These are phyloP conservation scores for Colletotrichum sp. DNA, from an alignment of 2,329 filamentous ascomycete genomes.

Conservation along the genomic window DNA sequence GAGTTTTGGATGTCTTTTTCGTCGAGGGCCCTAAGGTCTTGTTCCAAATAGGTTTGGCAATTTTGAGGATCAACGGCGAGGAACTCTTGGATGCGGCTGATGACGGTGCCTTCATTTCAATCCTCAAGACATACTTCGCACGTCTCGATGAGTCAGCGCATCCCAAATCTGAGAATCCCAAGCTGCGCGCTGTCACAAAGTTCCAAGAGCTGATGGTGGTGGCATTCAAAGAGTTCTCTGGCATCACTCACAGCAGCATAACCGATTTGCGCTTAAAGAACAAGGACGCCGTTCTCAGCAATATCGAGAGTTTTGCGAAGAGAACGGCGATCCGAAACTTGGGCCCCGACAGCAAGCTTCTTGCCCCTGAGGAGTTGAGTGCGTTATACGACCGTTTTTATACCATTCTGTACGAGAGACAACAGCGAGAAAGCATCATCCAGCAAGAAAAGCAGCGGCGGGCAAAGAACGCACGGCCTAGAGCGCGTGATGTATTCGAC, in stretches of 20 bases:
- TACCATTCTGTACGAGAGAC: constrained; percentile 86
- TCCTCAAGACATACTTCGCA: constrained; percentile 93
- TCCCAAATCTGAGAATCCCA: constrained; percentile 93
- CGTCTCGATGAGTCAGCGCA: constrained; percentile 94
- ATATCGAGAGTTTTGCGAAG: constrained; percentile 97
- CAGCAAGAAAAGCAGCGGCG: constrained; percentile 76
- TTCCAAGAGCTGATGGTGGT: constrained; percentile 99
- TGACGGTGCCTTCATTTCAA: constrained; percentile 95
- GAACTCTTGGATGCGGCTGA: constrained; percentile 92
- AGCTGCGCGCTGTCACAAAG: constrained; percentile 88
- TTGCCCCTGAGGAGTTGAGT: constrained; percentile 84
- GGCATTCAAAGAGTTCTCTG: constrained; percentile 97
- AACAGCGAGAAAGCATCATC: constrained; percentile 80
- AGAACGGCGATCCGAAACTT: constrained; percentile 95
- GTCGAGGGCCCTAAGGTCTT: constrained; percentile 96
- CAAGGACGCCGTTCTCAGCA: constrained; percentile 91
- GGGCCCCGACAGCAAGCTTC: constrained; percentile 91
- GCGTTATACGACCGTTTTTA: constrained; percentile 96
- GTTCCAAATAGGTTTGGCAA: constrained; percentile 97
- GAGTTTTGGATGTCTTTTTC: constrained; percentile 97
- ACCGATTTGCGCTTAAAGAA: constrained; percentile 89
- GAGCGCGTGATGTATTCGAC: constrained; percentile 40
- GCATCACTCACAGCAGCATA: constrained; percentile 92
- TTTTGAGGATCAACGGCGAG: constrained; percentile 95
- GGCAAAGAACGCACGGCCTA: constrained; percentile 66